Base-by-base conservation (phyloP, 75 land plant species). In the Isoetes taiwanensis region DNA sequence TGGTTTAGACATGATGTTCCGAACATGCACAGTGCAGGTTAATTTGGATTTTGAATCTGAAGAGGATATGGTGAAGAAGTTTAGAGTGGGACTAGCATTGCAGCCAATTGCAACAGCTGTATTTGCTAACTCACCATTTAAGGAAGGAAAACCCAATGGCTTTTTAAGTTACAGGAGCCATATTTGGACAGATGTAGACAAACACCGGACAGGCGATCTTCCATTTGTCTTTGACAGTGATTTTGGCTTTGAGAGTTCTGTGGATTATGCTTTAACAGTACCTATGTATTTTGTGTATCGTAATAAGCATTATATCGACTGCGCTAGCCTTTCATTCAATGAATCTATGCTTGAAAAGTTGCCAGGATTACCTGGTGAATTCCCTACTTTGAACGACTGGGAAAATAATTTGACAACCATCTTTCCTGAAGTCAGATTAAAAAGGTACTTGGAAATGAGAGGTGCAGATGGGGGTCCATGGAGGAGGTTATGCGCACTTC, bases 11-110 rank as follows among this genome's bases (percentile, higher is more conserved):
- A 89, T 89, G 99, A 94, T 94, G 99, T 94, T 94, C 52, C 75
- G 96, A 43, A 89, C 99, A 42, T 94, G 99, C 54, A 94, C 99
- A 34, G 99, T 94, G 23, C 99, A 94, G 90, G 99, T 94, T 37
- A 94, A 94, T 68, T 72, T 94, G 65, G 99, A 94, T 62, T 94
- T 94, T 69, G 61, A 71, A 56, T 84, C 99, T 43, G 96, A 94
- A 65, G 50, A 70, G 50, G 99, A 94, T 52, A 94, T 94, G 99
- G 77, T 82, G 28, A 85, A 76, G 57, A 94, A 94, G 57, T 94
- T 88, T 35, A 82, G 86, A 32, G 86, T 79, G 50, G 99, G 96
- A 50, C 96, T 94, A 61, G 85, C 99, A 28, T 68, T 94, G 60
- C 99, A 94, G 53, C 99, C 99, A 59, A 94, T 94, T 59, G 99